Base-by-base conservation (phyloP, 2,329 filamentous ascomycete genomes). In the Pleurostoma richardsiae region DNA sequence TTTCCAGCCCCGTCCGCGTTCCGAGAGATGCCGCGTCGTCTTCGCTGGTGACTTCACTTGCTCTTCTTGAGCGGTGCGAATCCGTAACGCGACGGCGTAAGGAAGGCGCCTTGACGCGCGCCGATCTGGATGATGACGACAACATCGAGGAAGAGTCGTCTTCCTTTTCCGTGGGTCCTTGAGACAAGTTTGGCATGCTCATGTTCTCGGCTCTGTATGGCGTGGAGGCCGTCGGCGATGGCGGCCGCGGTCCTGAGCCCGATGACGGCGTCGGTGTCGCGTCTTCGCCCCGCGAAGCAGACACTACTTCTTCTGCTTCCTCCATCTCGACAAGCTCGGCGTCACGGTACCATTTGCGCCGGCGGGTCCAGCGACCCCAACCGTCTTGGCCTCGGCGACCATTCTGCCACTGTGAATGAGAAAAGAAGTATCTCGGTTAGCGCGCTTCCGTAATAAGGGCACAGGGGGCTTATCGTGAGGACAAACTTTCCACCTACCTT, bases 321-420 rank as follows among this genome's bases (percentile, higher is more conserved):
- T 71, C 67, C 7, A 85, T 70, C 61, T 99, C 94, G 31, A 96
- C 89, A 4, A 99, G 79, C 69, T 99, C 94, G 7, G 94, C 94
- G 61, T 97, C 94, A 38, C 94, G 87, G 61, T 90, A 94, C 94
- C 94, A 99, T 68, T 97, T 96, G 52, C 94, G 75, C 27, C 94
- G 82, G 10, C 94, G 82, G 0, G 94, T 99, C 76, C 95, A 99
- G 47, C 90, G 83, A 39, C 88, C 88, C 94, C 94, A 99, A 45
- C 91, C 89, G 58, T 99, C 94, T 62, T 81, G 77, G 4, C 88
- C 89, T 49, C 90, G 80, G 11, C 88, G 85, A 19, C 91, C 91
- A 56, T 89, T 86, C 63, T 90, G 85, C 94, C 94, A 99, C 86
- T 95, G 42, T 46, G 27, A 5, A 19, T 19, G 19, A 19, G 2